These are phyloP conservation scores for Tricholoma bakamatsutake DNA, from an alignment of 768 basidiomycete species.

Conservation along the genomic window DNA sequence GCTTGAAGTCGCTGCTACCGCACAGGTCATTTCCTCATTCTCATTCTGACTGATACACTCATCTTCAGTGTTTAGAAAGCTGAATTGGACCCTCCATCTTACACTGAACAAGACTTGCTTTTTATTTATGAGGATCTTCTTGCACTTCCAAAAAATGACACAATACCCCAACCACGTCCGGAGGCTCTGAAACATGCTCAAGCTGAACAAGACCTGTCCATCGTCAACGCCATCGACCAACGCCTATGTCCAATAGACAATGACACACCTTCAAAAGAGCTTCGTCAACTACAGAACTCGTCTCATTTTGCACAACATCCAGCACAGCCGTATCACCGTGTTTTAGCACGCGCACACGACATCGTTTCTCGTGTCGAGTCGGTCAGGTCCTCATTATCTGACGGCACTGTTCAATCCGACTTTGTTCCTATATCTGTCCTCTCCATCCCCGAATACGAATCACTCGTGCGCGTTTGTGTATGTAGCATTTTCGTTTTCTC, in stretches of 20 bases:
- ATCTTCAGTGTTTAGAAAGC: constrained; percentile 19
- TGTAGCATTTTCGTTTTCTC: constrained; percentile 15
- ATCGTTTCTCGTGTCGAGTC: constrained; percentile 29
- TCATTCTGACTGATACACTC: not conserved
- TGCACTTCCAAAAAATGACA: constrained; percentile 20
- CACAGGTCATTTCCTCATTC: constrained; percentile 21
- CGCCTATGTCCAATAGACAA: constrained; percentile 19
- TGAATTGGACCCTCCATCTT: constrained; percentile 26
- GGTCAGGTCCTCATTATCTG: constrained; percentile 16
- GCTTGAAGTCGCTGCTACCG: constrained; percentile 29
- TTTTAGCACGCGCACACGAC: constrained; percentile 29
- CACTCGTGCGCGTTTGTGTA: constrained; percentile 48
- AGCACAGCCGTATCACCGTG: constrained; percentile 23
- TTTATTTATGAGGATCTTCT: constrained; percentile 41
- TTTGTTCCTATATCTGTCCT: constrained; percentile 40
- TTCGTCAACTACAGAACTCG: not conserved
- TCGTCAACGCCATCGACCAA: constrained; percentile 29
- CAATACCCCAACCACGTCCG: constrained; percentile 5
- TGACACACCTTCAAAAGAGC: not conserved
- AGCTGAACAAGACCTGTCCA: constrained; percentile 25
- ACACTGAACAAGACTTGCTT: constrained; percentile 37
- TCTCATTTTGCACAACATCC: not conserved
- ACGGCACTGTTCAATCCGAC: constrained; percentile 11
- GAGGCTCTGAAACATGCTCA: constrained; percentile 15
- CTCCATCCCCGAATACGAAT: constrained; percentile 46